Base-by-base conservation (phyloP, 495 filamentous ascomycete species). In the Oleoguttula mirabilis region DNA sequence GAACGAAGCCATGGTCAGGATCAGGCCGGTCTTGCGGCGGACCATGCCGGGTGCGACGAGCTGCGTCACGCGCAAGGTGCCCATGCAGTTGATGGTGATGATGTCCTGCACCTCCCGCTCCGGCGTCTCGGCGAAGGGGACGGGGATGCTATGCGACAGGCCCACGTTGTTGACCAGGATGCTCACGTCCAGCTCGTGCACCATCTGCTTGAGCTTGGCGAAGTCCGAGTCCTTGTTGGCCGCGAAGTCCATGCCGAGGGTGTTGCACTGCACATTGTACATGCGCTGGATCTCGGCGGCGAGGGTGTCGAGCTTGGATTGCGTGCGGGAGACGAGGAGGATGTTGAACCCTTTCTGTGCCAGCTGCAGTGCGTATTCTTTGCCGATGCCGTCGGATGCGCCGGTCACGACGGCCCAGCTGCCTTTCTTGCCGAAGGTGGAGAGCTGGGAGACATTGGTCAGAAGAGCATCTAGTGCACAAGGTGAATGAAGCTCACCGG, bases 161-260 rank as follows among this genome's bases (percentile, higher is more conserved):
- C 92, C 92, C 36, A 99, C 92, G 58, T 99, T 99, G 71, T 99
- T 99, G 66, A 99, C 69, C 43, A 99, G 66, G 48, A 99, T 77
- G 32, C 80, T 78, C 12, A 99, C 68, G 43, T 95, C 87, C 34
- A 94, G 70, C 6, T 72, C 75, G 17, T 74, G 60, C 39, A 93
- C 63, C 21, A 84, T 56, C 34, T 71, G 56, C 43, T 73, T 70
- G 16, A 98, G 73, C 16, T 70, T 69, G 24, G 72, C 71, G 66
- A 88, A 94, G 66, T 93, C 84, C 30, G 63, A 68, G 39, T 88
- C 75, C 39, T 74, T 60, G 62, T 88, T 80, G 56, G 71, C 63
- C 21, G 85, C 69, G 62, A 88, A 99, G 66, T 99, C 90, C 83
- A 96, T 94, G 22, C 84, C 75, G 21, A 92, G 66, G 32, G 68